Evolutionary conservation across 441 rosid genomes (phyloP).

Genomic region (Manihot esculenta): DNA sequence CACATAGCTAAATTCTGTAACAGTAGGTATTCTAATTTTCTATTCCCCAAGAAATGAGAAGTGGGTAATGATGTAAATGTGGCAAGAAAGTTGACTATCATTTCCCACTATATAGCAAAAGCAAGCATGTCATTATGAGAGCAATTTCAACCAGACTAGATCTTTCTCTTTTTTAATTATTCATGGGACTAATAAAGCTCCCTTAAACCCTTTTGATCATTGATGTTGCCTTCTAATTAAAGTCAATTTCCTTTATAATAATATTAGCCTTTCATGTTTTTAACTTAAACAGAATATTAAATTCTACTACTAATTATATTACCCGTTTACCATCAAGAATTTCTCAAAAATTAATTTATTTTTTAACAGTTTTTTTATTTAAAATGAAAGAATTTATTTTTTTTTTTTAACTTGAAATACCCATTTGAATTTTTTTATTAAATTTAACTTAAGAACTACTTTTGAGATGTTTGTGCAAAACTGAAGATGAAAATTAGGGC

Average conservation of each 20-base stretch:
- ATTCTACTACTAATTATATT: not conserved
- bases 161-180: conserved; percentile 4
- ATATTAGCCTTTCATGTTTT: not conserved
- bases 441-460: too few species aligned
- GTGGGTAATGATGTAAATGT: conserved; percentile 31
- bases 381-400: too few species aligned
- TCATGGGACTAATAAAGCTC: conserved; percentile 24
- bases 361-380: too few species aligned
- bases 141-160: conserved; percentile 32
- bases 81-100: conserved; percentile 41
- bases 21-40: too few species aligned
- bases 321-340: too few species aligned
- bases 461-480: too few species aligned
- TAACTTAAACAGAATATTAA: not conserved
- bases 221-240: conserved; percentile 35
- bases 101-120: conserved; percentile 38
- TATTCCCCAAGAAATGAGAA: not conserved
- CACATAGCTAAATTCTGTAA: too few species aligned
- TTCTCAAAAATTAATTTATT: too few species aligned
- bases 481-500: not conserved
- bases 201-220: conserved; percentile 23
- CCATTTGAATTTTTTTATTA: too few species aligned
- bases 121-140: conserved; percentile 35
- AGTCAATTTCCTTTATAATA: conserved; percentile 28
- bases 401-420: too few species aligned